Evolutionary conservation across 202 grass and related monocot species (phyloP).

Genomic region (Miscanthus sacchariflorus): DNA sequence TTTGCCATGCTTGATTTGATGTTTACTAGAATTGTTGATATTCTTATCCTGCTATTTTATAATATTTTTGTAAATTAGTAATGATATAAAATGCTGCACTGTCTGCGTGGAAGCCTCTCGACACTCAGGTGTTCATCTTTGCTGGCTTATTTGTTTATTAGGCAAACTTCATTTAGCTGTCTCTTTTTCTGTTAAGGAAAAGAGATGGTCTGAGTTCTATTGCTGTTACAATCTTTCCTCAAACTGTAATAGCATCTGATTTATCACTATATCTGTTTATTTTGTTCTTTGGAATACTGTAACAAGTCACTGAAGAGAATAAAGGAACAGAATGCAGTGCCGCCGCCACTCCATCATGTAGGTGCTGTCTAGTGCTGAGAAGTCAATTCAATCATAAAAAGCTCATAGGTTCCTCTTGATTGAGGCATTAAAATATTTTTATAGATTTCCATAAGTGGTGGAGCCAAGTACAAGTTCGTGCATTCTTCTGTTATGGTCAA

Average conservation of each 20-base stretch:
- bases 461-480: conserved; percentile 54
- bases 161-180: conserved; percentile 27
- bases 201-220: conserved; percentile 45
- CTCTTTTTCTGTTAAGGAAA: conserved; percentile 61
- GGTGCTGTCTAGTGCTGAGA: conserved; percentile 45
- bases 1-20: conserved; percentile 21
- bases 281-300: conserved; percentile 50
- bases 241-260: conserved; percentile 39
- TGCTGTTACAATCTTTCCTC: conserved; percentile 51
- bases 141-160: conserved; percentile 33
- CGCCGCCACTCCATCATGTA: conserved; percentile 44
- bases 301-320: conserved; percentile 49
- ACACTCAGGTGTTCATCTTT: conserved; percentile 48
- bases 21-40: conserved; percentile 33
- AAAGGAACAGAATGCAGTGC: conserved; percentile 55
- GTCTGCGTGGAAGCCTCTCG: conserved; percentile 44
- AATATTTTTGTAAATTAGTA: conserved; percentile 12
- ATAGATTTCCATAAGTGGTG: conserved; percentile 58
- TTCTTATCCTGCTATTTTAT: conserved; percentile 39
- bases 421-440: conserved; percentile 43
- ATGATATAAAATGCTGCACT: conserved; percentile 29
- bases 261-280: conserved; percentile 53
- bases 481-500: conserved; percentile 49
- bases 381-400: conserved; percentile 47
- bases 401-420: conserved; percentile 42